These are phyloP conservation scores for Jatropha podagrica DNA, from an alignment of 441 rosid species.

Conservation along the genomic window DNA sequence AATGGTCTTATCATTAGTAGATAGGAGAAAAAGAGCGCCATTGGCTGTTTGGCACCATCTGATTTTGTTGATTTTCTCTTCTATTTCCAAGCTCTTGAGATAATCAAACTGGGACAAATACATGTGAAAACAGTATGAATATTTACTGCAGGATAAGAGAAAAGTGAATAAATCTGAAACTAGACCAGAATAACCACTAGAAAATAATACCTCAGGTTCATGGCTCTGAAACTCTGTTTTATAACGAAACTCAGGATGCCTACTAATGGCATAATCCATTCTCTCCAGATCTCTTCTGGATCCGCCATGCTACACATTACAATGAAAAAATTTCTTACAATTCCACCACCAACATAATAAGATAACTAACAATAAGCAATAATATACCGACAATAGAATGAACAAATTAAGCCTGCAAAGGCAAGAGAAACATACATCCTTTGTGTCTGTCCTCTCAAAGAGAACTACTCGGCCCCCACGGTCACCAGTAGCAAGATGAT, in stretches of 20 bases:
- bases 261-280: conserved; percentile 50
- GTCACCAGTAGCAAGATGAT: conserved; percentile 96
- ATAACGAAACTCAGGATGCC: conserved; percentile 93
- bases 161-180: conserved; percentile 15
- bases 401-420: conserved; percentile 8
- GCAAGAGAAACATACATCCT: conserved; percentile 53
- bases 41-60: conserved; percentile 94
- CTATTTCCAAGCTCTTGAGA: conserved; percentile 98
- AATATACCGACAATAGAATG: conserved; percentile 16
- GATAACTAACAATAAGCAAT: neutral
- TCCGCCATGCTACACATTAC: conserved; percentile 58
- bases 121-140: neutral
- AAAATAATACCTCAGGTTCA: conserved; percentile 80
- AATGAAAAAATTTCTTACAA: neutral
- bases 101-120: conserved; percentile 73
- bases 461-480: conserved; percentile 98
- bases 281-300: conserved; percentile 72
- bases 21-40: conserved; percentile 85
- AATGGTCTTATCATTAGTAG: conserved; percentile 93
- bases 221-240: conserved; percentile 99
- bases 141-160: neutral
- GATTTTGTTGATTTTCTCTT: conserved; percentile 96
- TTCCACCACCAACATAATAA: neutral
- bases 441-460: conserved; percentile 77
- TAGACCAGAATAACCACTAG: conserved; percentile 8